Evolutionary conservation across 306 rosid species (phyloP).

Genomic region (Malus sieversii): DNA sequence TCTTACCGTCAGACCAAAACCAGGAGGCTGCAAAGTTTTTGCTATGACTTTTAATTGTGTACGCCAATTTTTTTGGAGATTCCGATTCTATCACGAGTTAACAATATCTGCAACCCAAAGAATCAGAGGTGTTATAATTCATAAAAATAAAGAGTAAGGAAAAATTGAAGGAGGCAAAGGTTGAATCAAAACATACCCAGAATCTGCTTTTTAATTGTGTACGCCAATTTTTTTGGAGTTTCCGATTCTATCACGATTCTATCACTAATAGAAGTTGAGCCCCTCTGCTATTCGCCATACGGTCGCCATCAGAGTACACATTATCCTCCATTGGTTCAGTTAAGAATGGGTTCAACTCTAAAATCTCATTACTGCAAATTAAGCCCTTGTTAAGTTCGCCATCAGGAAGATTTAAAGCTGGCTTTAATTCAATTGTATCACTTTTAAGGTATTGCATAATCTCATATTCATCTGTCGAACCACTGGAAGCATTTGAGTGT

Average conservation of each 20-base stretch:
- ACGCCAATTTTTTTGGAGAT: conserved; percentile 75
- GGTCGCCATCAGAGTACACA: conserved; percentile 28
- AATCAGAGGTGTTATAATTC: conserved; percentile 16
- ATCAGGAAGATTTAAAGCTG: conserved; percentile 20
- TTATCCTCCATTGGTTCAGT: conserved; percentile 28
- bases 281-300: conserved; percentile 13
- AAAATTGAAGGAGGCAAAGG: neutral
- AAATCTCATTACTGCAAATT: conserved; percentile 20
- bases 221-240: no score
- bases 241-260: no score
- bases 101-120: conserved; percentile 59
- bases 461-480: conserved; percentile 82
- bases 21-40: conserved; percentile 87
- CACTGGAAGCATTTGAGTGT: conserved; percentile 99
- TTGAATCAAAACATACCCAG: conserved; percentile 57
- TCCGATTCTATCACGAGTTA: conserved; percentile 63
- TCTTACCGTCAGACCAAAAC: conserved; percentile 93
- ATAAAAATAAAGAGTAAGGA: conserved; percentile 1
- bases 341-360: conserved; percentile 14
- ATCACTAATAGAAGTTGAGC: conserved; percentile 26
- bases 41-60: conserved; percentile 83
- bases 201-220: conserved; percentile 69
- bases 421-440: conserved; percentile 32
- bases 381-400: conserved; percentile 35
- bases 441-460: conserved; percentile 32